A percentile compares a stretch with the other conserved stretches of the same genome.
Evolutionary conservation across 2,329 filamentous ascomycete species (phyloP).

Genomic region (Trichoderma polysporum): DNA sequence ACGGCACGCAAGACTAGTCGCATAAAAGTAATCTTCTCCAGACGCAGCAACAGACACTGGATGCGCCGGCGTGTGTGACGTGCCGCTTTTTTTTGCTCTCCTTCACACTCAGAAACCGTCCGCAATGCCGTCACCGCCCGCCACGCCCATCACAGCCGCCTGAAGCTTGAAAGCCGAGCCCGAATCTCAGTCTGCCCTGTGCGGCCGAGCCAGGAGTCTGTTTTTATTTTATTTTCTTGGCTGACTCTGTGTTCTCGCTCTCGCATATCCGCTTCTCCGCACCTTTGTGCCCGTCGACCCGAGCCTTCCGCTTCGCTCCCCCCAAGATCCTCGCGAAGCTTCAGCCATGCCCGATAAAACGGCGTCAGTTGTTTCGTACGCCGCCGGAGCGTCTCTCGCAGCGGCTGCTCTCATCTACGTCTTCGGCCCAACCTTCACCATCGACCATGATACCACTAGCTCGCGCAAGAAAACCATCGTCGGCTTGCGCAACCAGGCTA

Average conservation of each 20-base stretch:
- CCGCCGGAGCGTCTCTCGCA: conserved; percentile 90
- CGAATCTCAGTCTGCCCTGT: conserved; percentile 13
- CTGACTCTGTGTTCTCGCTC: neutral
- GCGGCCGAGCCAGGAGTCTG: conserved; percentile 11
- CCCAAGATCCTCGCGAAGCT: neutral
- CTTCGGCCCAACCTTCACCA: conserved; percentile 94
- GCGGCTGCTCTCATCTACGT: conserved; percentile 95
- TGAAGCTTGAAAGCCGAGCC: conserved; percentile 8
- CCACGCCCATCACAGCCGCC: conserved; percentile 6
- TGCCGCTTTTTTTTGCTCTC: neutral
- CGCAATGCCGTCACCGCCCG: conserved; percentile 25
- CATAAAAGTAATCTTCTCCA: neutral
- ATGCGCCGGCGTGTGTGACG: neutral
- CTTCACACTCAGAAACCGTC: neutral
- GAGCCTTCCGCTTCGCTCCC: conserved; percentile 11
- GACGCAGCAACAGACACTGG: neutral
- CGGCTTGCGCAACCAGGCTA: conserved; percentile 84
- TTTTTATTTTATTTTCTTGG: neutral
- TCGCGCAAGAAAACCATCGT: conserved; percentile 82
- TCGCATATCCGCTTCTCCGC: conserved; percentile 13
- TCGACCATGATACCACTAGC: conserved; percentile 73
- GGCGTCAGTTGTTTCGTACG: conserved; percentile 69
- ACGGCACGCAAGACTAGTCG: neutral
- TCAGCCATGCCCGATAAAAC: conserved; percentile 40
- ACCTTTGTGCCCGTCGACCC: neutral